Conservation (phyloP, 805 yeast genomes). For the Gaillardinia entomophila region DNA sequence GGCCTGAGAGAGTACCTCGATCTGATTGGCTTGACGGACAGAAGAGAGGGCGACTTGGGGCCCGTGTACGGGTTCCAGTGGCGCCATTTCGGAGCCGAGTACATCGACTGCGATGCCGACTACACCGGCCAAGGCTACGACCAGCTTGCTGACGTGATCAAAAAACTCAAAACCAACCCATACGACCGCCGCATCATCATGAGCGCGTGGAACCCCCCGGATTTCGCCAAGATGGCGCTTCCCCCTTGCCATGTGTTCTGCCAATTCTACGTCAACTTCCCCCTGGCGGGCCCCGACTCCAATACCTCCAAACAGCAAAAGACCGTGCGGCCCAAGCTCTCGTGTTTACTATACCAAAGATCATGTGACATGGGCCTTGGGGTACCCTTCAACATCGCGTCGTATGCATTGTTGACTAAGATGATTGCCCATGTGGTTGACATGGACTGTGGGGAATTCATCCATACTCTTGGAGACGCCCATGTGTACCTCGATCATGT, state of each 20-base stretch:
- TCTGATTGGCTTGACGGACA: slow-evolving; percentile 67
- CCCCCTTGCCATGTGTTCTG: slow-evolving; percentile 98
- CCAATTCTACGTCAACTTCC: slow-evolving; percentile 89
- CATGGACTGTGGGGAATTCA: slow-evolving; percentile 92
- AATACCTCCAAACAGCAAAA: slow-evolving; percentile 8
- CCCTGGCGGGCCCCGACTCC: slow-evolving; percentile 30
- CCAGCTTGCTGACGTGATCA: slow-evolving; percentile 75
- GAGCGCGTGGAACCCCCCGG: slow-evolving; percentile 99
- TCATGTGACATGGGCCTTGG: slow-evolving; percentile 99
- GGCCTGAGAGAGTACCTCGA: slow-evolving; percentile 92
- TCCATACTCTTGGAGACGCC: slow-evolving; percentile 95
- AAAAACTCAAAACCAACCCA: slow-evolving; percentile 80
- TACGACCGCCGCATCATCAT: slow-evolving; percentile 90
- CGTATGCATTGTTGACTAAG: slow-evolving; percentile 84
- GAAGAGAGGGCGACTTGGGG: slow-evolving; percentile 92
- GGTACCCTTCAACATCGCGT: slow-evolving; percentile 96
- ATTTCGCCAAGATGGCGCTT: slow-evolving; percentile 86
- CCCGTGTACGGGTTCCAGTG: slow-evolving; percentile 99
- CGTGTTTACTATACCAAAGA: slow-evolving; percentile 90
- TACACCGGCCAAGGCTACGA: slow-evolving; percentile 87
- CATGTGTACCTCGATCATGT: slow-evolving; percentile 93
- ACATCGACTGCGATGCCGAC: slow-evolving; percentile 79
- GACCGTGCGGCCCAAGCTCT: slow-evolving; percentile 54
- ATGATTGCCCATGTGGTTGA: slow-evolving; percentile 96
- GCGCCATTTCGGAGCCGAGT: slow-evolving; percentile 98